Conservation (phyloP, 352 stramenopile species). For the Phytophthora melonis region DNA sequence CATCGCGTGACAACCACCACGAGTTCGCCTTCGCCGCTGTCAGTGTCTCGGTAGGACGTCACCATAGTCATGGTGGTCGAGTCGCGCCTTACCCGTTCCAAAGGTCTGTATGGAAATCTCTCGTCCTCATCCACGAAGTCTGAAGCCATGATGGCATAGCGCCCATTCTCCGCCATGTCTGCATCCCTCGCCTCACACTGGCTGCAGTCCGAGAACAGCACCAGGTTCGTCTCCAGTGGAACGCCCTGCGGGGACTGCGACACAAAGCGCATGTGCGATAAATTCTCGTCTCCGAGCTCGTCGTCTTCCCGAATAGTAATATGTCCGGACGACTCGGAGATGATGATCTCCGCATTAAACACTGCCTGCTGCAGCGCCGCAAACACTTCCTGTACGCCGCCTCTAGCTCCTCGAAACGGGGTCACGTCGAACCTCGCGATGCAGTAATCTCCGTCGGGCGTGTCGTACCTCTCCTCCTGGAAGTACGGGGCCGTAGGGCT, state of each 20-base stretch:
- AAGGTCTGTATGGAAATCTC: constrained; percentile 57
- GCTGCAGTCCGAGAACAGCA: constrained; percentile 46
- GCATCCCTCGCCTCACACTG: constrained; percentile 10
- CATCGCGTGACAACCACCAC: constrained; percentile 43
- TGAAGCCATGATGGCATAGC: constrained; percentile 49
- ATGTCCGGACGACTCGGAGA: constrained; percentile 70
- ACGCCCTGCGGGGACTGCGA: constrained; percentile 38
- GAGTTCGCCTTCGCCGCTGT: constrained; percentile 24
- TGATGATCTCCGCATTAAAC: constrained; percentile 75
- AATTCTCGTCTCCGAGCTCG: constrained; percentile 52
- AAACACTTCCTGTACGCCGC: constrained; percentile 57
- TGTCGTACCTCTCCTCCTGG: constrained; percentile 61
- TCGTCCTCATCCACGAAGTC: constrained; percentile 66
- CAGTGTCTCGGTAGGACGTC: constrained; percentile 38
- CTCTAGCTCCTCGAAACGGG: constrained; percentile 49
- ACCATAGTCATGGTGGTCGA: constrained; percentile 47
- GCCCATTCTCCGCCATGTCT: constrained; percentile 25
- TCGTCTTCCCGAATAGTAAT: constrained; percentile 83
- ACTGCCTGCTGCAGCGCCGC: constrained; percentile 56
- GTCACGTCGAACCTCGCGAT: constrained; percentile 64
- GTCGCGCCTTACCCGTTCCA: constrained; percentile 59
- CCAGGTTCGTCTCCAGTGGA: constrained; percentile 51
- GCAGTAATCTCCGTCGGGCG: constrained; percentile 54
- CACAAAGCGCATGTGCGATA: constrained; percentile 64
- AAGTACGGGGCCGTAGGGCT: constrained; percentile 38